Base-by-base conservation (phyloP, 257 asterid genomes). In the Scutellaria barbata region DNA sequence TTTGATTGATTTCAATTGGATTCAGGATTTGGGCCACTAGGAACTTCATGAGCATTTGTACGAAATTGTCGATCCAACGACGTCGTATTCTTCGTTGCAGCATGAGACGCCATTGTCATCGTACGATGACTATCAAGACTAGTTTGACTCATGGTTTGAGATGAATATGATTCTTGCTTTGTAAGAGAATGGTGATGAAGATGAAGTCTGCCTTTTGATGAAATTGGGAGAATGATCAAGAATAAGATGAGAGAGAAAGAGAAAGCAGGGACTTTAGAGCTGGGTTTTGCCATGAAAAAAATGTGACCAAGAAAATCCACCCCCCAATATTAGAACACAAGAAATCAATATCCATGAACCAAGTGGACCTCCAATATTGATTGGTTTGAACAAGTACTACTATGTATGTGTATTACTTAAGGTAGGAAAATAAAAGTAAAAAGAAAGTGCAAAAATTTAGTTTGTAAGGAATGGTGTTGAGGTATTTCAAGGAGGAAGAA, bases 21-120 rank as follows among this genome's bases (percentile, higher is more conserved):
- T 79, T 89, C 93, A 0, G 97, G 96, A 74, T 91, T 91, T 11
- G 97, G 86, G 75, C 97, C 97, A 69, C 97, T 91, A 0, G 96
- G 97, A 18, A 91, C 97, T 60, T 86, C 93, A 81, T 91, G 97
- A 54, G 88, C 91, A 76, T 82, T 88, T 37, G 18, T 81, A 7
- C 76, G 69, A 71, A 85, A 86, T 10, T 67, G 72, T 70, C 72
- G 69, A 56, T 73, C 68, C 64, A 35, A 8, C 16, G 63, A 11
- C 37, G 39, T 13, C 13, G 67, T 30, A 0, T 48, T 47, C 11
- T 16, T 16, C 3, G 41, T 30, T 8, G 63, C 20, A 68, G 68
- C 58, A 47, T n/a, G 73, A 68, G 63, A 11, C 14, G 71, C 0
- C 18, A 45, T 16, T 7, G 46, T 37, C 0, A 58, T 17, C 0